Evolutionary conservation across 2,329 filamentous ascomycete species (phyloP), one percentile per base, ranked within the genome.

Genomic region (Kalaharituber pfeilii): DNA sequence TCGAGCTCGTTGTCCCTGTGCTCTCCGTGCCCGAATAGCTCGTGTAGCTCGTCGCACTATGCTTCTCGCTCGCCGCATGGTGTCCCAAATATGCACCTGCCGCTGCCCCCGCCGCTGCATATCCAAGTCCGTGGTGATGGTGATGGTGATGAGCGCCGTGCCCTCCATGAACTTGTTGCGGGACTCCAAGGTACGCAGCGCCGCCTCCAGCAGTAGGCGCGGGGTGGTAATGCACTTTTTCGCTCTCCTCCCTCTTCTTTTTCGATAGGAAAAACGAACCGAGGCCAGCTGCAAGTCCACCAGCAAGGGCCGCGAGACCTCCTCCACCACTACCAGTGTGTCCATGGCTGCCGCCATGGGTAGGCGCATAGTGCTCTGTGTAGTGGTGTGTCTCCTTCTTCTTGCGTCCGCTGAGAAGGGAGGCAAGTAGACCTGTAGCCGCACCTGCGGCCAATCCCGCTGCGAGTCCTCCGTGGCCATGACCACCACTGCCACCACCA

Each of bases 101-200:
- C 50, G 53, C 52, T 29, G n/a, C 44, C n/a, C 11, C 18, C 25
- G 30, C 39, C 20, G 27, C 30, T 18, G 11, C 7, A 33, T 30
- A 25, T 18, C 30, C 3, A 51, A 49, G 44, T 54, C 56, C 52
- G 58, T 61, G 50, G 60, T 56, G 27, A 51, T 58, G 45, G 54
- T 55, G 33, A 39, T 51, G 53, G n/a, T 53, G 53, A 25, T 49
- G 47, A 5, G 53, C 53, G 22, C 52, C 22, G 44, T 60, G 60
- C 22, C 58, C 53, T 9, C 58, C 56, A 29, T 57, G 56, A 22
- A 60, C 25, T 11, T 56, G 55, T 42, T 57, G 57, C 8, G 57
- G 57, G 4, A 57, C 59, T n/a, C 58, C 59, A 18, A 57, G 57
- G 33, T 39, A 39, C 59, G 54, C 52, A 60, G 51, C 20, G 58